Base-by-base conservation (phyloP, 352 stramenopile species). In the Pythium sp. region DNA sequence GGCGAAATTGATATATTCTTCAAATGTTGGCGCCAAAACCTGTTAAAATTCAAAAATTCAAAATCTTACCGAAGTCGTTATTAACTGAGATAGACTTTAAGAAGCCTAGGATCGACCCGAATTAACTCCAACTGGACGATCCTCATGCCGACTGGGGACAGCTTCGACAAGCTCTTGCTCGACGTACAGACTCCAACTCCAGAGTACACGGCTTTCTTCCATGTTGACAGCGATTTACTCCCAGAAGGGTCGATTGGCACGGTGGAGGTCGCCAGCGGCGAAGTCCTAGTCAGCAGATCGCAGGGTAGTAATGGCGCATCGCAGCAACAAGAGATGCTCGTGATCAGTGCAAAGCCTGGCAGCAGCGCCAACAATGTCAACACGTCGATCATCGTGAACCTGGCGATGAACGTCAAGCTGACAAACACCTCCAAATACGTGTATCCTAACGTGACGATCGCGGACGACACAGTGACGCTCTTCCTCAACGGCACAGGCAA, bases 151-250 rank as follows among this genome's bases (percentile, higher is more conserved):
- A n/a, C n/a, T n/a, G n/a, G n/a, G n/a, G n/a, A n/a, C n/a, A n/a
- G n/a, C n/a, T n/a, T n/a, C n/a, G n/a, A n/a, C n/a, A n/a, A 34
- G 30, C 30, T 54, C 47, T 22, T 46, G 43, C 30, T 65, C 59
- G 28, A 58, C 11, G 30, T 55, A 18, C 24, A 43, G 2, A 30
- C 57, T 15, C 30, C 59, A 6, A 30, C 26, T 0, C 24, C 8
- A 26, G 46, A 14, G 1, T 2, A 4, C 1, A 12, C 38, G 14
- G 4, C 24, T n/a, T 22, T 65, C 8, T 5, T 24, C 14, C 59
- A 46, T 1, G 47, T 65, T 7, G 59, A 65, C 43, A 56, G 59
- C 30, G 59, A 65, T 22, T 54, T 65, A 43, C 59, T 65, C 30
- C 59, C 59, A 34, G 59, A 65, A 24, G 43, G 59, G 5, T 32